A percentile compares a stretch with the other conserved stretches of the same genome.
phyloP scores from a whole-genome alignment of 768 basidiomycete species.

The Serendipita sp. region DNA sequence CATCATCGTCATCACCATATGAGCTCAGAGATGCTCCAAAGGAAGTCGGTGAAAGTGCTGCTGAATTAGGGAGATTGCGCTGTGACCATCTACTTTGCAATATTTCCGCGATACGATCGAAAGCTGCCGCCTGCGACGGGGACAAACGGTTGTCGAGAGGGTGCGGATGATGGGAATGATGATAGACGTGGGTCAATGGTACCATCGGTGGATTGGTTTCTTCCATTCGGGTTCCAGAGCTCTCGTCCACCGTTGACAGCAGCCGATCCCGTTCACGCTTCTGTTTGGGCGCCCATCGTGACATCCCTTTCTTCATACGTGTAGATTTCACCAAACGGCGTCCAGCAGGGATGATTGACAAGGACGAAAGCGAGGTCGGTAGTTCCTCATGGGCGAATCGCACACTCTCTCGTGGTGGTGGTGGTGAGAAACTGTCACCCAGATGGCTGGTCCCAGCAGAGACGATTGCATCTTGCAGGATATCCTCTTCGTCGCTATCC shows the following conservation, averaged over 20 bases:
- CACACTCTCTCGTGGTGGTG: neutral
- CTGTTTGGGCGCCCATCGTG: neutral
- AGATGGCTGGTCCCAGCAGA: neutral
- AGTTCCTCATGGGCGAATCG: neutral
- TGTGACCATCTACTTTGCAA: neutral
- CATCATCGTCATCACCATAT: neutral
- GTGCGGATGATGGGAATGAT: too few species aligned
- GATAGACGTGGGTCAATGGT: neutral
- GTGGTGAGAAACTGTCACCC: neutral
- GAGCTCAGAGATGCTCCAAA: neutral
- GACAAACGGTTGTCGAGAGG: neutral
- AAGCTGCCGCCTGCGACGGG: neutral
- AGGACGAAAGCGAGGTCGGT: neutral
- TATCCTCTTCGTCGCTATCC: neutral
- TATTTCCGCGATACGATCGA: neutral
- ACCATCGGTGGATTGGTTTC: neutral
- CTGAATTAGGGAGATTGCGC: neutral
- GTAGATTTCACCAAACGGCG: neutral
- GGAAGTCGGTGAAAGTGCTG: neutral
- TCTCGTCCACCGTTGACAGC: neutral
- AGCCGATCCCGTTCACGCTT: neutral
- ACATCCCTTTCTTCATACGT: neutral
- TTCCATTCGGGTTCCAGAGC: neutral
- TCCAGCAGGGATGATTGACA: neutral
- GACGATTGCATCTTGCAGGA: neutral